Conservation (phyloP, 2,329 filamentous ascomycete species). For the Septoria petroselini region DNA sequence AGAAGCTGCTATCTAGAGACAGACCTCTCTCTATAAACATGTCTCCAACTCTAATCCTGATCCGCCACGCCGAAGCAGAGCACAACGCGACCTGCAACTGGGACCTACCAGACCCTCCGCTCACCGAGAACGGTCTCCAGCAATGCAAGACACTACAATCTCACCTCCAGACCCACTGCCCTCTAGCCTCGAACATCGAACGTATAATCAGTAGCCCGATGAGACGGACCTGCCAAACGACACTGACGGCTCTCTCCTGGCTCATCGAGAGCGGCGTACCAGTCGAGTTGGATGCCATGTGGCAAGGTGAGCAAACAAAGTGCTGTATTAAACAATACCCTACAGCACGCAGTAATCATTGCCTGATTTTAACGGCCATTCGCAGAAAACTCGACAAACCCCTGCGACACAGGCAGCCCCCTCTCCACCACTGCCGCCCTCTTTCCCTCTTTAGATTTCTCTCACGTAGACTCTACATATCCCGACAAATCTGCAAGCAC, state of each 20-base stretch:
- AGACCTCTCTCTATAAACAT: slow-evolving; percentile 4
- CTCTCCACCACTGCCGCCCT: slow-evolving; percentile 45
- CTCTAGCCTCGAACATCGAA: slow-evolving; percentile 47
- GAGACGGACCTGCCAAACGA: slow-evolving; percentile 64
- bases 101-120: slow-evolving; percentile 43
- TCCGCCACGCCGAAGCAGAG: slow-evolving; percentile 47
- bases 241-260: slow-evolving; percentile 57
- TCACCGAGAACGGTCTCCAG: slow-evolving; percentile 43
- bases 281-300: slow-evolving; percentile 58
- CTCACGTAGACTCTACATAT: slow-evolving; percentile 56
- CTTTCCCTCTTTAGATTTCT: slow-evolving; percentile 59
- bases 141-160: slow-evolving; percentile 44
- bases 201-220: slow-evolving; percentile 63
- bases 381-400: slow-evolving; percentile 46
- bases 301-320: too few species aligned
- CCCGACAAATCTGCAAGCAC: slow-evolving; percentile 58
- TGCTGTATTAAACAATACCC: too few species aligned
- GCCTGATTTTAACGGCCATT: too few species aligned
- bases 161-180: slow-evolving; percentile 38
- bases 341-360: too few species aligned
- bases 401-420: slow-evolving; percentile 61
- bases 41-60: slow-evolving; percentile 47
- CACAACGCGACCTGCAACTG: slow-evolving; percentile 45
- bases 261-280: slow-evolving; percentile 55
- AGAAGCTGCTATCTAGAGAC: too few species aligned